Percentiles rank a stretch among this genome's conserved stretches.
Conservation (phyloP, 164 flowering plant species). For the Macadamia tetraphylla region DNA sequence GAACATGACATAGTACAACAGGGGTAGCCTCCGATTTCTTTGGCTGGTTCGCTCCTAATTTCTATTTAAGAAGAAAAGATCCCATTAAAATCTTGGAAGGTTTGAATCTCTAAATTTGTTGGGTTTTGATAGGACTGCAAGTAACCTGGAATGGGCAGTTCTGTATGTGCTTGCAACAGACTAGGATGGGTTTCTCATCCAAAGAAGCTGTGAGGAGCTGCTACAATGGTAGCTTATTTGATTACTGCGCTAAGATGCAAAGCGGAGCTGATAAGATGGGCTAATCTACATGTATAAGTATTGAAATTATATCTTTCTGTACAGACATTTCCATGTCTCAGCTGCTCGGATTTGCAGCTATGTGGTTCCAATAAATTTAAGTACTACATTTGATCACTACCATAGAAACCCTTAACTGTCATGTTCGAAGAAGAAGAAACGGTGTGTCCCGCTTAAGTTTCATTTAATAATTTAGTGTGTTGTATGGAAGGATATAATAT, state of each 20-base stretch:
- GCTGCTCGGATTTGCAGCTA: no score
- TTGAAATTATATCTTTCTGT: no score
- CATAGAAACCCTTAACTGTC: no score
- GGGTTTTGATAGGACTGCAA: slow-evolving; percentile 35
- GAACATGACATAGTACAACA: slow-evolving; percentile 67
- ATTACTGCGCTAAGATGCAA: slow-evolving; percentile 44
- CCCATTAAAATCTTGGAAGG: no score
- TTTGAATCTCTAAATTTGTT: not conserved
- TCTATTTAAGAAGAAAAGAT: no score
- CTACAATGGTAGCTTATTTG: slow-evolving; percentile 74
- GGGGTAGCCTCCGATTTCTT: slow-evolving; percentile 48
- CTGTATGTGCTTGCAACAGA: slow-evolving; percentile 66
- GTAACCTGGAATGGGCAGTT: slow-evolving; percentile 57
- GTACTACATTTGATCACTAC: no score
- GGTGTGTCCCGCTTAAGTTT: no score
- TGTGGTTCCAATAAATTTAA: no score
- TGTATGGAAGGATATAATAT: no score
- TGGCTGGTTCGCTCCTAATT: slow-evolving; percentile 51
- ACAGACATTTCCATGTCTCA: no score
- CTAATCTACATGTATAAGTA: not conserved
- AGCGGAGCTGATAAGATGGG: slow-evolving; percentile 17
- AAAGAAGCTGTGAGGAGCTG: slow-evolving; percentile 66
- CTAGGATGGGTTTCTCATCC: slow-evolving; percentile 54
- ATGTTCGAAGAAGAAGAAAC: no score
- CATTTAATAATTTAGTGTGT: no score